These are phyloP conservation scores for Amborella trichopoda DNA, from an alignment of 164 flowering plant genomes.

Conservation along the genomic window DNA sequence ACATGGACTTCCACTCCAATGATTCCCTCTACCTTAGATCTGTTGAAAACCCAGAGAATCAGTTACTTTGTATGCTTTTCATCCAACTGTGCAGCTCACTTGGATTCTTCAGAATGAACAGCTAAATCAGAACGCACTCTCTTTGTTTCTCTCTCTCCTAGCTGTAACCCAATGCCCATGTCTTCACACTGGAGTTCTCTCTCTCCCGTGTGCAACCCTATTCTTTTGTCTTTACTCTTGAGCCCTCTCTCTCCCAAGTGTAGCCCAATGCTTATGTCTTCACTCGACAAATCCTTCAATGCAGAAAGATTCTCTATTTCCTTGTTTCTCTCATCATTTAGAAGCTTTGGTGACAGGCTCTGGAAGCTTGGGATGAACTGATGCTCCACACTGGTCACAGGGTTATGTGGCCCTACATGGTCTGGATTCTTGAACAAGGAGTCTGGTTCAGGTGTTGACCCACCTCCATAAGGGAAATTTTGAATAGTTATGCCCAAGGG, in stretches of 20 bases:
- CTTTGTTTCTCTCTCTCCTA: slow-evolving; percentile 40
- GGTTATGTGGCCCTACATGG: slow-evolving; percentile 30
- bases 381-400: slow-evolving; percentile 47
- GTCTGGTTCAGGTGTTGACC: slow-evolving; percentile 19
- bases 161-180: slow-evolving; percentile 10
- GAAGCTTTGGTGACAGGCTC: slow-evolving; percentile 25
- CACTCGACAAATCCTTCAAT: slow-evolving; percentile 39
- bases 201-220: slow-evolving; percentile 40
- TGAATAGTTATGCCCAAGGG: slow-evolving; percentile 48
- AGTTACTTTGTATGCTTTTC: no score
- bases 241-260: slow-evolving; percentile 79
- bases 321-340: slow-evolving; percentile 15
- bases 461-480: slow-evolving; percentile 36
- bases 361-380: slow-evolving; percentile 65
- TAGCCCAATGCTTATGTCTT: slow-evolving; percentile 53
- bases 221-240: slow-evolving; percentile 19
- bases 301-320: slow-evolving; percentile 41
- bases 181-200: slow-evolving; percentile 47
- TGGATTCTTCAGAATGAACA: slow-evolving; percentile 18
- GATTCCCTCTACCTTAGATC: no score
- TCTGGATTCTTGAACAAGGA: slow-evolving; percentile 22
- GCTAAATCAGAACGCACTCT: slow-evolving; percentile 29
- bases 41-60: no score
- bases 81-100: no score
- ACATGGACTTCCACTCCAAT: no score